Conservation (phyloP, 768 basidiomycete species). For the Podaxis mareebaensis region DNA sequence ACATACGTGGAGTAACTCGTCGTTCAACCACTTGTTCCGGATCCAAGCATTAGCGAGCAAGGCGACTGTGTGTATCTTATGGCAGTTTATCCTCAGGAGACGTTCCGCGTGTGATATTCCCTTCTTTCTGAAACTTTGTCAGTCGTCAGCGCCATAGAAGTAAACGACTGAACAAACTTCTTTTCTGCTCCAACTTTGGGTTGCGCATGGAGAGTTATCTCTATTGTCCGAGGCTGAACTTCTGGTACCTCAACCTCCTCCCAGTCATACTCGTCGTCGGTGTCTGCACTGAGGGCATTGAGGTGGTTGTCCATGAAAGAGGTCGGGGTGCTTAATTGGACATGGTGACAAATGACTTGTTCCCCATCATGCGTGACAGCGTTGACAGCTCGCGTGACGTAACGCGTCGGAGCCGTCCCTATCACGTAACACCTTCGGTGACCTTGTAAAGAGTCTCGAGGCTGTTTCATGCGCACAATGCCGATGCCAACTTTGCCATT, state of each 20-base stretch:
- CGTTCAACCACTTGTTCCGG: conserved; percentile 85
- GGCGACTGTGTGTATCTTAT: conserved; percentile 88
- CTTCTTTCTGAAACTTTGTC: conserved; percentile 38
- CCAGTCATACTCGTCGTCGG: conserved; percentile 78
- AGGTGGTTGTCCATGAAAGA: conserved; percentile 9
- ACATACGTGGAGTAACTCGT: conserved; percentile 78
- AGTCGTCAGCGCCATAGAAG: conserved; percentile 18
- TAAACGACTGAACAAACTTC: conserved; percentile 43
- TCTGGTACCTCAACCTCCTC: conserved; percentile 71
- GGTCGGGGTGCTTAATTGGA: background rate
- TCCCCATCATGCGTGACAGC: background rate
- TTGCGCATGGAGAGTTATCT: conserved; percentile 68
- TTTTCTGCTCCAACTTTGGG: conserved; percentile 27
- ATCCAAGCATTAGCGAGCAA: conserved; percentile 72
- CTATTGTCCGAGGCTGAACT: conserved; percentile 47
- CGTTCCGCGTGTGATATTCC: conserved; percentile 68
- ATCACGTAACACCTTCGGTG: too few species aligned
- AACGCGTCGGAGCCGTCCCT: background rate
- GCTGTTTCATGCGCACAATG: too few species aligned
- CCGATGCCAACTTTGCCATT: too few species aligned
- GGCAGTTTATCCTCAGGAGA: conserved; percentile 71
- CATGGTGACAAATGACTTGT: conserved; percentile 16
- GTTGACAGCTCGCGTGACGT: conserved; percentile 6
- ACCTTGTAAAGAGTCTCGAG: too few species aligned
- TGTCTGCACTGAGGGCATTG: conserved; percentile 33